A percentile compares a stretch with the other conserved stretches of the same genome.
Evolutionary conservation across 2,329 filamentous ascomycete species (phyloP).

Genomic region (Fusarium haematococcum): DNA sequence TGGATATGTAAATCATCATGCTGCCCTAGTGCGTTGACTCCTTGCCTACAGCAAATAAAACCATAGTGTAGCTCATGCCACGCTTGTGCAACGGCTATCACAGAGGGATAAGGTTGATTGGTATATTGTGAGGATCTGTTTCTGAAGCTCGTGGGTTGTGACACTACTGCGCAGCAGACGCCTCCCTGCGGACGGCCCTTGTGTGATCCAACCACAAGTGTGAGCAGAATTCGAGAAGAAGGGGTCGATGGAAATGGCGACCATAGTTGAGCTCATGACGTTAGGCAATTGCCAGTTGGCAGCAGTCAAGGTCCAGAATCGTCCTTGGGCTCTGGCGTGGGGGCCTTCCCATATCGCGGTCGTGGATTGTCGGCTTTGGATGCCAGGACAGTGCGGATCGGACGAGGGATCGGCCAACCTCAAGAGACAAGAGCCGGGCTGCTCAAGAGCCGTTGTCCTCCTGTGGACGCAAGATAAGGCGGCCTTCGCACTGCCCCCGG

Average conservation of each 20-base stretch:
- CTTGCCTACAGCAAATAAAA: neutral
- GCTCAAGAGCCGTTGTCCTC: neutral
- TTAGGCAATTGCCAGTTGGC: conserved; percentile 8
- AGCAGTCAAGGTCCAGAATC: neutral
- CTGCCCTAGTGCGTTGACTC: neutral
- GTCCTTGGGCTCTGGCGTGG: conserved; percentile 15
- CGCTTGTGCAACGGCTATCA: neutral
- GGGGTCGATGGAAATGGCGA: conserved; percentile 7
- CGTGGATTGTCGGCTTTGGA: neutral
- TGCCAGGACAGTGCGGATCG: conserved; percentile 7
- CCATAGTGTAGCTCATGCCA: neutral
- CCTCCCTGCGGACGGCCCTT: neutral
- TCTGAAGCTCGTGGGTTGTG: neutral
- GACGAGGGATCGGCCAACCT: neutral
- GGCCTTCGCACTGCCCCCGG: conserved; percentile 3
- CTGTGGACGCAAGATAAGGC: neutral
- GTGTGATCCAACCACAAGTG: neutral
- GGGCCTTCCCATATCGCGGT: conserved; percentile 4
- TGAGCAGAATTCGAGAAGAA: conserved; percentile 12
- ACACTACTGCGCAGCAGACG: neutral
- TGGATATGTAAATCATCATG: neutral
- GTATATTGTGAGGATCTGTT: neutral
- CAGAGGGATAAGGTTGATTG: neutral
- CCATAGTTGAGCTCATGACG: conserved; percentile 14
- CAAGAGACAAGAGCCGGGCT: neutral